Evolutionary conservation across 2,329 filamentous ascomycete species (phyloP).

Genomic region (Aspergillus sojae): DNA sequence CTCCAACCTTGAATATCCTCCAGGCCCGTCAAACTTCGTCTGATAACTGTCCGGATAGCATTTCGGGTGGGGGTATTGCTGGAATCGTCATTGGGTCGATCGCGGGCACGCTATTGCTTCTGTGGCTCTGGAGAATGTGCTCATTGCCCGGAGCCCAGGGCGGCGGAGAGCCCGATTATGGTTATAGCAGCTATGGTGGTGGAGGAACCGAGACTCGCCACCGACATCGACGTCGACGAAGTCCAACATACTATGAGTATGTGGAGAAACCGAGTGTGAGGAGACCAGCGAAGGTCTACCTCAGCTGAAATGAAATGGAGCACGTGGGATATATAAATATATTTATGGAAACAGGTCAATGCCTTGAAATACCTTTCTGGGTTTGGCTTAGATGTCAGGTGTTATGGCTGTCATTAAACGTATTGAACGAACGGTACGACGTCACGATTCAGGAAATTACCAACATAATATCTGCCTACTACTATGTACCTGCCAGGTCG

Average conservation of each 20-base stretch:
- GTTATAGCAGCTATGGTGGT: constrained; percentile 22
- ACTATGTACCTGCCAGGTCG: background rate
- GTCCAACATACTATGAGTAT: constrained; percentile 32
- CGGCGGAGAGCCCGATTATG: constrained; percentile 27
- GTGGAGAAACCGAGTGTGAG: constrained; percentile 36
- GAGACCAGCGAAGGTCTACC: constrained; percentile 41
- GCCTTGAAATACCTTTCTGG: background rate
- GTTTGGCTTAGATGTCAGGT: background rate
- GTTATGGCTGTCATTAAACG: background rate
- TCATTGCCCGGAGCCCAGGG: constrained; percentile 25
- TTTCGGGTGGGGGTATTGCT: constrained; percentile 41
- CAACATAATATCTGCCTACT: background rate
- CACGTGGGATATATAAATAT: background rate
- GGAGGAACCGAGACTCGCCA: constrained; percentile 22
- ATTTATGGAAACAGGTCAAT: background rate
- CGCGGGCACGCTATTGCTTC: constrained; percentile 37
- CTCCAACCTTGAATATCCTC: constrained; percentile 22
- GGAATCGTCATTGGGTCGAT: constrained; percentile 46
- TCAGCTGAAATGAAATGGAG: constrained; percentile 18
- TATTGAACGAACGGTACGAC: background rate
- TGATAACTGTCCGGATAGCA: constrained; percentile 26
- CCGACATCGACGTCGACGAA: constrained; percentile 26
- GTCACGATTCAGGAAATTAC: background rate
- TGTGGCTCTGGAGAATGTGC: constrained; percentile 40
- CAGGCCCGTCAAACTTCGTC: constrained; percentile 27